Percentiles rank a stretch among this genome's conserved stretches.
Evolutionary conservation across 1,284 basidiomycete species (phyloP).

Genomic region (Laetiporus sulphureus): DNA sequence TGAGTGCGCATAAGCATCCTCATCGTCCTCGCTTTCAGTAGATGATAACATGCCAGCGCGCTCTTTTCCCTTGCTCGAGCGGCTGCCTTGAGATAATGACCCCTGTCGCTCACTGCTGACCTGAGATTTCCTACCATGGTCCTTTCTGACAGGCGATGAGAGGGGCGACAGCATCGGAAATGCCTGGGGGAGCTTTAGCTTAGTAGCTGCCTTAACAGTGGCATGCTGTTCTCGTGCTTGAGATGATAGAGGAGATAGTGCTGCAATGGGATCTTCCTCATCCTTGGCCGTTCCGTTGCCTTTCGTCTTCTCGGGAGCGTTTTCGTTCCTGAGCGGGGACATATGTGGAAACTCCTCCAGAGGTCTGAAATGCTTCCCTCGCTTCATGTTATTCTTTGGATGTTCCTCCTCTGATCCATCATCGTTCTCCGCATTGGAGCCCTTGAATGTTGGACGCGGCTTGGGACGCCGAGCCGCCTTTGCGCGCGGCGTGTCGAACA

Average conservation of each 20-base stretch:
- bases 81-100: not conserved
- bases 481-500: conserved; percentile 13
- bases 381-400: not conserved
- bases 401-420: not conserved
- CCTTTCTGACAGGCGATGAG: not conserved
- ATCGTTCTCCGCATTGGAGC: not conserved
- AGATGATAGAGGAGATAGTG: not conserved
- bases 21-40: conserved; percentile 10
- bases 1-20: conserved; percentile 2
- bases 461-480: conserved; percentile 5
- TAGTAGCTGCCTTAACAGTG: not conserved
- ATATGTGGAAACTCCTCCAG: not conserved
- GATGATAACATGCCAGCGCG: conserved; percentile 9
- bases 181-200: not conserved
- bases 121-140: not conserved
- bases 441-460: conserved; percentile 13
- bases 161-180: not conserved
- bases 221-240: not conserved
- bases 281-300: not conserved
- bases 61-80: not conserved
- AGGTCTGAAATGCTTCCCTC: not conserved
- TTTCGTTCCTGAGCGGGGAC: not conserved
- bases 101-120: not conserved
- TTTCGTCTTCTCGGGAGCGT: not conserved
- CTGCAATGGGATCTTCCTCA: not conserved